Evolutionary conservation across 108 stramenopile genomes (phyloP), one percentile per base, ranked within the genome.

Genomic region (Skeletonema marinoi): DNA sequence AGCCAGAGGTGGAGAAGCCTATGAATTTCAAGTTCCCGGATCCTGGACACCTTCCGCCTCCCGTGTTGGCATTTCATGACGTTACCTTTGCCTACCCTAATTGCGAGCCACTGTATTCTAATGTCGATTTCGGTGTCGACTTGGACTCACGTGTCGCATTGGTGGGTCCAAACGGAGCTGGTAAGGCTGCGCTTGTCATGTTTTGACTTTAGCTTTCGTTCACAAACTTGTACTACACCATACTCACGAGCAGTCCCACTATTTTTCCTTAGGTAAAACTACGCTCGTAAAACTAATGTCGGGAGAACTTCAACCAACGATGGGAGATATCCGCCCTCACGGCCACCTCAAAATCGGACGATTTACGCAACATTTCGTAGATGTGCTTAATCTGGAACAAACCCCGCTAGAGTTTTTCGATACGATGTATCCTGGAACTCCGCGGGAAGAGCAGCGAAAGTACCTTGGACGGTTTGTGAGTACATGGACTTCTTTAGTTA

Each of bases 341-440:
- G 94, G 96, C 1, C 98, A 99, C 78, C 86, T 99, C 48, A 95
- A 96, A 67, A 87, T 99, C 51, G 89, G 94, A 17, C 87, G 96
- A 3, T 99, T 98, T 87, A 98, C 98, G 38, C 99, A 99, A 82
- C 99, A 99, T 77, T 98, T 98, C 69, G 97, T 98, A 8, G 99
- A 99, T 77, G 97, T 98, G 41, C 91, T 99, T 56, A 94, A 99
- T 73, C 77, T 98, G 59, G 85, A 91, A 54, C 84, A 89, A 85
- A 96, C 98, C 7, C 99, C 99, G 0, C 88, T 99, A 11, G 98
- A 99, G 73, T 99, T 96, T 85, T 96, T 99, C 72, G 92, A 92
- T 64, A 73, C 65, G 8, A 66, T 87, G 32, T 97, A 96, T 75
- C 95, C 96, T 25, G 80, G 81, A 31, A 90, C 90, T 46, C 86